These are phyloP conservation scores for Geranium brycei DNA, from an alignment of 345 rosid genomes.

Conservation along the genomic window DNA sequence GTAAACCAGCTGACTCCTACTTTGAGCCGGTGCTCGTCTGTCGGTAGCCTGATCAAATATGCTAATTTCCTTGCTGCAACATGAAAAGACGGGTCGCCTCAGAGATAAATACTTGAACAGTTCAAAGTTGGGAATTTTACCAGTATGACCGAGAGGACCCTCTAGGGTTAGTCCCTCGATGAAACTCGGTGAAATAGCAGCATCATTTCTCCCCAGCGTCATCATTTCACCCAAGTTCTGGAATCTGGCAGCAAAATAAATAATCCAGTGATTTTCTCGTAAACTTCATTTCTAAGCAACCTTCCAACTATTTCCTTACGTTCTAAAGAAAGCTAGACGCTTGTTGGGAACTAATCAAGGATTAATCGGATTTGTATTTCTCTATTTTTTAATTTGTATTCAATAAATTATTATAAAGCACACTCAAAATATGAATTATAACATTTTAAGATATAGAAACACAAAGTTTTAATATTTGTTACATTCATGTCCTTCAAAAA, in stretches of 20 bases:
- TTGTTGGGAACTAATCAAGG: too few species aligned
- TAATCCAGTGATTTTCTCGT: neutral
- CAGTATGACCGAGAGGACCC: constrained; percentile 77
- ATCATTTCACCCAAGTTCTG: constrained; percentile 96
- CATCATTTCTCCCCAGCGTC: constrained; percentile 78
- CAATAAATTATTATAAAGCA: too few species aligned
- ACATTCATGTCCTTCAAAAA: too few species aligned
- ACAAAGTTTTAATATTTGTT: too few species aligned
- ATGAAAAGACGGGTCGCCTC: neutral
- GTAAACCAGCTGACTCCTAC: constrained; percentile 89
- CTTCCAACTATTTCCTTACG: too few species aligned
- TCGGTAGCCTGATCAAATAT: constrained; percentile 74
- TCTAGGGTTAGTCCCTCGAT: constrained; percentile 80
- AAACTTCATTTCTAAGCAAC: too few species aligned
- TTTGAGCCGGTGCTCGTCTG: constrained; percentile 80
- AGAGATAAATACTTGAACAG: neutral
- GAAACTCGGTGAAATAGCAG: constrained; percentile 78
- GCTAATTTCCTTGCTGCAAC: constrained; percentile 72
- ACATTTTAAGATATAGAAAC: too few species aligned
- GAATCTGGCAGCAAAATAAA: constrained; percentile 37
- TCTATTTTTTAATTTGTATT: too few species aligned
- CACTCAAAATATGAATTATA: too few species aligned
- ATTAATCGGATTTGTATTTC: too few species aligned
- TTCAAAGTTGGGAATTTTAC: constrained; percentile 16
- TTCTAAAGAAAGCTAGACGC: too few species aligned